Evolutionary conservation across 768 basidiomycete genomes (phyloP).

Genomic region (Boletellus emodensis): DNA sequence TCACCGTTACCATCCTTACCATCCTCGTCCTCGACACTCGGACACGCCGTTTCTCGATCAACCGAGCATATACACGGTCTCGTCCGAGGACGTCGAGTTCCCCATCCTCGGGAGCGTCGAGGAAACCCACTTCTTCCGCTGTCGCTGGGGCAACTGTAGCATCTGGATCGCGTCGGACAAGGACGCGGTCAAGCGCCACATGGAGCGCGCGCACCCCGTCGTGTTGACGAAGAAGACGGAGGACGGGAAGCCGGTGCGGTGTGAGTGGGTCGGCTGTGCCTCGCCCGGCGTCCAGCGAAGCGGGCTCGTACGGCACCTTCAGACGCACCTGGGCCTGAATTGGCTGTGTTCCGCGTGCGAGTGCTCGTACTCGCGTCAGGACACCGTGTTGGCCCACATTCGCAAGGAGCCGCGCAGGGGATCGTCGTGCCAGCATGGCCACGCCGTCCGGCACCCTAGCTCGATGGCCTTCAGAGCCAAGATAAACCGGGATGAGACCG

Average conservation of each 20-base stretch:
- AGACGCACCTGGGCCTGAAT: conserved; percentile 10
- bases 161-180: conserved; percentile 19
- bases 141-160: conserved; percentile 13
- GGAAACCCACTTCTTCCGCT: conserved; percentile 14
- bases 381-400: conserved; percentile 14
- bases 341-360: conserved; percentile 21
- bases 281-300: not conserved
- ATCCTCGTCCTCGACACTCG: too few species aligned
- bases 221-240: not conserved
- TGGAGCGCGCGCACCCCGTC: conserved; percentile 5
- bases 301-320: conserved; percentile 17
- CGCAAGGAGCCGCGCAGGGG: not conserved
- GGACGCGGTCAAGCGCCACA: conserved; percentile 12
- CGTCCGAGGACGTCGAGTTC: conserved; percentile 5
- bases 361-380: conserved; percentile 8
- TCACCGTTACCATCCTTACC: too few species aligned
- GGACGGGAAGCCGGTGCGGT: not conserved
- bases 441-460: conserved; percentile 14
- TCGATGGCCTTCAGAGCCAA: conserved; percentile 6
- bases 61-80: conserved; percentile 7
- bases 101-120: not conserved
- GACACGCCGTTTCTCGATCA: not conserved
- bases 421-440: not conserved
- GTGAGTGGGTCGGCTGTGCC: conserved; percentile 16
- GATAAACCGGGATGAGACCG: conserved; percentile 2